Conservation (phyloP, 495 filamentous ascomycete species). For the Hypoxylon rickii region DNA sequence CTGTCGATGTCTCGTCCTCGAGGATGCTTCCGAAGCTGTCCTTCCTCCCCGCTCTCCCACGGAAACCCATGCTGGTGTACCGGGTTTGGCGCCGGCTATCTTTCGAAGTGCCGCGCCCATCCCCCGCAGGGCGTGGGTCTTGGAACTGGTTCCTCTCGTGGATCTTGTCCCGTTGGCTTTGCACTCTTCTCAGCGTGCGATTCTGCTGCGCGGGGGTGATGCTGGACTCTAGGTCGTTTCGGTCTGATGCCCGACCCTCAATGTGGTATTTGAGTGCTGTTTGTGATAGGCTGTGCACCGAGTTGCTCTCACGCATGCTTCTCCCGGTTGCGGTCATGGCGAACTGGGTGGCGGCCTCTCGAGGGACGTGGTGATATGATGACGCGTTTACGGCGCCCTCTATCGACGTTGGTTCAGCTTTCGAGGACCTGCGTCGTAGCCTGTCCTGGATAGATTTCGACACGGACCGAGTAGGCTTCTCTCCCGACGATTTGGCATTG, state of each 20-base stretch:
- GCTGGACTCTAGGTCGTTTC: conserved; percentile 10
- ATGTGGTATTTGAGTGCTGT: conserved; percentile 43
- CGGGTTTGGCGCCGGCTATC: conserved; percentile 2
- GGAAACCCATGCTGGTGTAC: conserved; percentile 2
- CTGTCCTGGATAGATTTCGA: conserved; percentile 32
- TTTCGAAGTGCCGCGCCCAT: background rate
- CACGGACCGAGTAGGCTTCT: conserved; percentile 9
- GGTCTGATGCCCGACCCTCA: conserved; percentile 24
- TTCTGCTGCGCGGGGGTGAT: conserved; percentile 24
- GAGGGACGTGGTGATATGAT: conserved; percentile 45
- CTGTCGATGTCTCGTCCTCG: conserved; percentile 7
- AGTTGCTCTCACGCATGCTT: conserved; percentile 39
- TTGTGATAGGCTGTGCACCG: conserved; percentile 47
- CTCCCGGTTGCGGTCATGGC: conserved; percentile 50
- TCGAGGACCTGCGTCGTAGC: conserved; percentile 17
- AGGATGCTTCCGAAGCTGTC: conserved; percentile 20
- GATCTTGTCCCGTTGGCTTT: conserved; percentile 15
- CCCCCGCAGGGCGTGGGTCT: background rate
- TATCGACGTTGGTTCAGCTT: conserved; percentile 1
- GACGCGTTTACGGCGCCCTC: background rate
- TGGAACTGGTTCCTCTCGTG: conserved; percentile 33
- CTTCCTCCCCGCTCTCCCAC: background rate
- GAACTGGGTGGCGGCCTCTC: conserved; percentile 54
- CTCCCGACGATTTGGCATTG: conserved; percentile 8
- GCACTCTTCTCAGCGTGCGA: conserved; percentile 27